Base-by-base conservation (phyloP, 352 stramenopile species). In the Globisporangium spinosum region DNA sequence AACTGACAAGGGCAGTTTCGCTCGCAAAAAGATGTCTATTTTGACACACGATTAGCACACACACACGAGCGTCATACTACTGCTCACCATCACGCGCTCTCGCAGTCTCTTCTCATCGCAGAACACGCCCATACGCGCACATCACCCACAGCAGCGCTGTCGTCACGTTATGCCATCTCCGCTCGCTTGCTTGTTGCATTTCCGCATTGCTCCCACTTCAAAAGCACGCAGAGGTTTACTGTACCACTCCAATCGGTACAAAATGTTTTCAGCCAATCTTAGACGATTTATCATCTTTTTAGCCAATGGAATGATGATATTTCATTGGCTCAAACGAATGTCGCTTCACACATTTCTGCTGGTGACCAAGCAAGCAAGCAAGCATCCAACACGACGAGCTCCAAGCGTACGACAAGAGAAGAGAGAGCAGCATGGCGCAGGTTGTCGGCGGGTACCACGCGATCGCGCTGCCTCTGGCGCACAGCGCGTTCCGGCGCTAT, bases 371-470 rank as follows among this genome's bases (percentile, higher is more conserved):
- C 54, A 53, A 40, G 57, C 56, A 62, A 62, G 17, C 54, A 53
- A 40, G 57, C 47, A 43, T 10, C 29, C 57, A 35, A 34, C 6
- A 57, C 12, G 13, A 38, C 35, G 9, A 25, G 9, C 2, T 4
- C 25, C 13, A 57, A 32, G 43, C 35, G 2, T 43, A 13, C 34
- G 34, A 40, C 35, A 43, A 40, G 20, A 66, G 22, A 65, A 40
- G 45, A 76, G 34, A 15, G 2, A 43, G 35, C 10, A 43, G 35
- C 10, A 43, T 78, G 73, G 62, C 59, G 58, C 69, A 67, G 23
- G 69, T 72, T 27, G 79, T 89, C 38, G 76, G 74, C 69, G 85
- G 87, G 40, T 95, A 93, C 77, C 86, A 89, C 62, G 75, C 81
- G 71, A 79, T 95, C 51, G 83, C 85, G 63, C 75, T 95, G 65